Percentiles rank a stretch among this genome's conserved stretches.
Conservation (phyloP, 179 eudicot genomes). For the Beta lomatogona region DNA sequence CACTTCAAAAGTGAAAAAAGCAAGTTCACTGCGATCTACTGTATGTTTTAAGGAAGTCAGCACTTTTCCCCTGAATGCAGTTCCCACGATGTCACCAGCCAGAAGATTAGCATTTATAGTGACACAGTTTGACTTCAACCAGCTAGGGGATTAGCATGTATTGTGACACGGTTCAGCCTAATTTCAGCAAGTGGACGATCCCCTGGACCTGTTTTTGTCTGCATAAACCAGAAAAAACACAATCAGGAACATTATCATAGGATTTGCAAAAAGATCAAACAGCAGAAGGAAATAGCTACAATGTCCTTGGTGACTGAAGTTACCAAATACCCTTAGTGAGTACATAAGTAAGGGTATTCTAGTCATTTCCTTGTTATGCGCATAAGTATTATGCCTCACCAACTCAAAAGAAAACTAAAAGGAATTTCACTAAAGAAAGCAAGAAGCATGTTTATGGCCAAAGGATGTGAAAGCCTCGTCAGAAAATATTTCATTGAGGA, state of each 20-base stretch:
- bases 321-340: not conserved
- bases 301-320: too few relatives aligned
- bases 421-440: not conserved
- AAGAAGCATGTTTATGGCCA: not conserved
- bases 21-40: not conserved
- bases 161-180: conserved; percentile 85
- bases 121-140: conserved; percentile 65
- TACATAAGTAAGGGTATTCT: too few relatives aligned
- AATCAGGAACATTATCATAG: conserved; percentile 7
- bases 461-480: not conserved
- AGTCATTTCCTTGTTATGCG: too few relatives aligned
- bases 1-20: too few relatives aligned
- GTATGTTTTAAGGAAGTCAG: not conserved
- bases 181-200: conserved; percentile 97
- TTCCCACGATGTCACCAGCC: conserved; percentile 40
- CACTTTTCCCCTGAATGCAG: not conserved
- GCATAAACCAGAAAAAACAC: conserved; percentile 30
- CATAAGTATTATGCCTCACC: too few relatives aligned
- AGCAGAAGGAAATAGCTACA: not conserved
- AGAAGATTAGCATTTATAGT: conserved; percentile 95
- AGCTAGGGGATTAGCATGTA: conserved; percentile 96
- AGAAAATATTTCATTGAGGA: not conserved
- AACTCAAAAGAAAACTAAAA: not conserved
- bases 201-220: conserved; percentile 82
- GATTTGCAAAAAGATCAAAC: not conserved